Evolutionary conservation across 2,329 filamentous ascomycete species (phyloP), one percentile per base, ranked within the genome.

Genomic region (Fusarium musae): DNA sequence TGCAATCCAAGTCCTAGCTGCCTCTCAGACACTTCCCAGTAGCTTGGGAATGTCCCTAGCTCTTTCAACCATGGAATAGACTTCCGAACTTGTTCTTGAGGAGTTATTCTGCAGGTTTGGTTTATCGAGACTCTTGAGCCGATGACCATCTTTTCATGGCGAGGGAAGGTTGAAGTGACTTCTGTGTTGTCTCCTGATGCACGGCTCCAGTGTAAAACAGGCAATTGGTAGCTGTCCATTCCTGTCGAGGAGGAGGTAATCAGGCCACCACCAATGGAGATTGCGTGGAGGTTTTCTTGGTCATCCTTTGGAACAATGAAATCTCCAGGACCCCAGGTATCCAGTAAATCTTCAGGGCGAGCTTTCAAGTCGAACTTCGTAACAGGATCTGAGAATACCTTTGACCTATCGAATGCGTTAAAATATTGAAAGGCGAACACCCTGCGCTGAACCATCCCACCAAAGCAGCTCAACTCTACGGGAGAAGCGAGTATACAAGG

Each of bases 1-100:
- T 54, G 50, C 0, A n/a, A 3, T 0, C 50, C 36, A n/a, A 30
- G 0, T 0, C 23, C 50, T 0, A 54, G 0, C 5, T 54, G 50
- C 13, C 50, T n/a, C 13, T 54, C 50, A 2, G 50, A 39, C 0
- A 39, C 23, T 5, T 54, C 34, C 34, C 50, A 54, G 50, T 16
- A 54, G 6, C 23, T n/a, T 3, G 36, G 19, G 1, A 7, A 54
- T 2, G 50, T 39, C 0, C 36, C 50, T 2, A 39, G 15, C 0
- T 54, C 34, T 2, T 30, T 2, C 23, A 54, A 11, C 36, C 36
- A 37, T 1, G 36, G 16, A 9, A 37, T 16, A 37, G 36, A 9
- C 36, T 5, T 37, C 16, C 9, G 36, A 9, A 37, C 1, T 37
- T 37, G 36, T 1, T 37, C 9, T 9, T 37, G 16, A 2, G 36